Percentiles rank a stretch among this genome's conserved stretches.
These are phyloP conservation scores for Kernera saxatilis DNA, from an alignment of 345 rosid genomes.

Conservation along the genomic window DNA sequence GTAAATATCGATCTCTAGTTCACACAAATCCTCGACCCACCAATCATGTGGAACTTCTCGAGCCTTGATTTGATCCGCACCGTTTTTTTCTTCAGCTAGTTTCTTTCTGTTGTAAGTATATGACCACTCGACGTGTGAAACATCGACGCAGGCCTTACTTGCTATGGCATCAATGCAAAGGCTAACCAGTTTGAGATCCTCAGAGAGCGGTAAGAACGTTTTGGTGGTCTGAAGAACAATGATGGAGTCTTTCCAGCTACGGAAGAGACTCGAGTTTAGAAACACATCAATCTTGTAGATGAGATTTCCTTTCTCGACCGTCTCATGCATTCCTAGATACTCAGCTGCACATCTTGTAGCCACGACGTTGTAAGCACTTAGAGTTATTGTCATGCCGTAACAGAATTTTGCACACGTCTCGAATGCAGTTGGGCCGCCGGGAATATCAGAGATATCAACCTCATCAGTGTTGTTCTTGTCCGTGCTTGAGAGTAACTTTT, in stretches of 20 bases:
- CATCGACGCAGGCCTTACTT: conserved; percentile 52
- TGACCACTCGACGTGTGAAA: conserved; percentile 78
- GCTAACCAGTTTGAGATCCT: conserved; percentile 56
- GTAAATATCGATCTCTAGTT: conserved; percentile 63
- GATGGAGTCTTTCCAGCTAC: conserved; percentile 91
- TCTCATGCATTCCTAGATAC: conserved; percentile 75
- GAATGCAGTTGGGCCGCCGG: conserved; percentile 74
- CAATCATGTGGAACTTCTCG: conserved; percentile 70
- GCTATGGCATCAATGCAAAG: conserved; percentile 70
- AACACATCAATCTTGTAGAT: conserved; percentile 79
- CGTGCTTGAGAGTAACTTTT: conserved; percentile 46
- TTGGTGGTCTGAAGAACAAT: conserved; percentile 64
- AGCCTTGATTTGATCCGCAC: conserved; percentile 33
- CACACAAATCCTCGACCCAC: conserved; percentile 94
- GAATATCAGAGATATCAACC: conserved; percentile 60
- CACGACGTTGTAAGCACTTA: conserved; percentile 70
- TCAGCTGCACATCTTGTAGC: conserved; percentile 77
- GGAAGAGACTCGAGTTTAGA: conserved; percentile 63
- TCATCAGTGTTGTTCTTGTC: conserved; percentile 45
- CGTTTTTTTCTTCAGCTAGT: conserved; percentile 53
- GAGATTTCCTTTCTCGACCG: conserved; percentile 73
- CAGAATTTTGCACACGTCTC: conserved; percentile 87
- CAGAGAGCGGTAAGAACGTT: conserved; percentile 49
- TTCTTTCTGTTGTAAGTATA: conserved; percentile 70
- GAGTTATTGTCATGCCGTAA: conserved; percentile 77